phyloP scores from a whole-genome alignment of 139 green algal species.

The Picochlorum sp. region DNA sequence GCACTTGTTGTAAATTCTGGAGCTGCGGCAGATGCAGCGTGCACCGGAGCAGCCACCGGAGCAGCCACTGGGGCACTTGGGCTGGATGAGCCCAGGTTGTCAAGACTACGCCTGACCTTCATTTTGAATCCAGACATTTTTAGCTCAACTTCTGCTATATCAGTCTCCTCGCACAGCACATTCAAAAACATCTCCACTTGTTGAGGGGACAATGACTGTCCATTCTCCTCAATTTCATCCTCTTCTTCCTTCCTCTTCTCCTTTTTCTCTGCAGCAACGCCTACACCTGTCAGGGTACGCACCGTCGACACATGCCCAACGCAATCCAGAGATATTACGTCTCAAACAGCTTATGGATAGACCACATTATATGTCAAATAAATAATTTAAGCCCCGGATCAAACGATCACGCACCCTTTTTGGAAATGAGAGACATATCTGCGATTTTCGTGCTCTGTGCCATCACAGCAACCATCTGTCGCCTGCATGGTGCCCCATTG shows the following conservation, averaged over 20 bases:
- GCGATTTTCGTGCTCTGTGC: no score
- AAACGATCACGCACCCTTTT: no score
- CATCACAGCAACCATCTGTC: no score
- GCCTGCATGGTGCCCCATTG: no score
- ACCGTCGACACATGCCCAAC: no score
- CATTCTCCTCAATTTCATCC: slow-evolving; percentile 38
- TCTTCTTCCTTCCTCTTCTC: slow-evolving; percentile 26
- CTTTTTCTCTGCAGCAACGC: slow-evolving; percentile 19
- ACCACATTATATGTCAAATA: no score
- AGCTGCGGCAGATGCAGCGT: neutral
- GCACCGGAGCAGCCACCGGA: neutral
- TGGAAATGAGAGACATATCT: no score
- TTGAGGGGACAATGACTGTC: slow-evolving; percentile 18
- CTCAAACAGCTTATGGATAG: no score
- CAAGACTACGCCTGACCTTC: slow-evolving; percentile 48
- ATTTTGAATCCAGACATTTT: slow-evolving; percentile 68
- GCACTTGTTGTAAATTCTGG: neutral
- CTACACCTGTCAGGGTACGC: no score
- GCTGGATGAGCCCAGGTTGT: neutral
- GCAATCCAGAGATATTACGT: no score
- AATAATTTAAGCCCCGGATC: no score
- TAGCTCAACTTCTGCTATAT: slow-evolving; percentile 73
- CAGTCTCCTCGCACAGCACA: slow-evolving; percentile 66
- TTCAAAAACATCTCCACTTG: slow-evolving; percentile 63
- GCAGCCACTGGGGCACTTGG: slow-evolving; percentile 2